Percentiles rank a stretch among this genome's conserved stretches.
These are phyloP conservation scores for Elaeis oleifera DNA, from an alignment of 202 grass and related monocot species.

Conservation along the genomic window DNA sequence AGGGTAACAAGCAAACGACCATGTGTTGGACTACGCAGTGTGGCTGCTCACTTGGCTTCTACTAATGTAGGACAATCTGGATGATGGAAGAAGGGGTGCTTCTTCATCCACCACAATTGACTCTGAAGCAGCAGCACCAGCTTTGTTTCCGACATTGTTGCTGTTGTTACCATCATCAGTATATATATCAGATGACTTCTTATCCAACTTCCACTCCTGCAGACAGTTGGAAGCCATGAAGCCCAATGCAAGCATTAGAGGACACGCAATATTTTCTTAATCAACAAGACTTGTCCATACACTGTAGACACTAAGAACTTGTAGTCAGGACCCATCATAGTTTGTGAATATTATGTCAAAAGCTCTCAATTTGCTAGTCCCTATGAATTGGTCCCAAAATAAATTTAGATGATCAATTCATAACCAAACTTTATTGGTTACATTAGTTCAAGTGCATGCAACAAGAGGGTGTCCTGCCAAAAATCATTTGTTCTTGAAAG, in stretches of 20 bases:
- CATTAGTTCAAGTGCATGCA: too few relatives aligned
- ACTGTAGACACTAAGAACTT: too few relatives aligned
- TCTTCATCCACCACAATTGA: constrained; percentile 55
- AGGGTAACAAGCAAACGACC: too few relatives aligned
- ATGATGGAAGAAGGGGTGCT: constrained; percentile 63
- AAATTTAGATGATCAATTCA: too few relatives aligned
- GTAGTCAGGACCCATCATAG: too few relatives aligned
- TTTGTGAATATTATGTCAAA: too few relatives aligned
- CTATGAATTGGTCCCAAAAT: too few relatives aligned
- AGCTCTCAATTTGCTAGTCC: too few relatives aligned
- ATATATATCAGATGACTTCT: neutral
- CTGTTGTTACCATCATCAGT: neutral
- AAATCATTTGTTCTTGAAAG: too few relatives aligned
- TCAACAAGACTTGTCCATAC: too few relatives aligned
- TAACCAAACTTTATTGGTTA: too few relatives aligned
- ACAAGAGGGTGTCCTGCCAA: too few relatives aligned
- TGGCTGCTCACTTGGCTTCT: constrained; percentile 50
- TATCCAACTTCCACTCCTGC: constrained; percentile 32
- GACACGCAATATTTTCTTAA: neutral
- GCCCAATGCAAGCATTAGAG: constrained; percentile 42
- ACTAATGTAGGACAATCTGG: constrained; percentile 67
- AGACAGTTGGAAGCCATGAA: constrained; percentile 38
- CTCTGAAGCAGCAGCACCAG: constrained; percentile 39
- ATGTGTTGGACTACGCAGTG: constrained; percentile 1
- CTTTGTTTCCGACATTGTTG: constrained; percentile 32